phyloP scores from a whole-genome alignment of 192 early-diverging fungal genomes.

The Backusella luteola region DNA sequence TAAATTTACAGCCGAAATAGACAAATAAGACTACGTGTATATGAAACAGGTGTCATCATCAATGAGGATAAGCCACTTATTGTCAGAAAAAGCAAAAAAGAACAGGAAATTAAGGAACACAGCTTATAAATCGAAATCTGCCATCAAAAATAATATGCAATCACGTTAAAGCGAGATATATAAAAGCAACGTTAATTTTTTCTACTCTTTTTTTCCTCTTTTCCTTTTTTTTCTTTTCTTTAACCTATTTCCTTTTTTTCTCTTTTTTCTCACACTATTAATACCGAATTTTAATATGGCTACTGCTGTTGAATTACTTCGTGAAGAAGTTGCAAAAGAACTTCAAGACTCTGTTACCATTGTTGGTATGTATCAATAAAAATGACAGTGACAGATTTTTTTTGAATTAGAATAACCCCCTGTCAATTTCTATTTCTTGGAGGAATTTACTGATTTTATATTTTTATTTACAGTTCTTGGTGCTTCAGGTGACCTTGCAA shows the following conservation, averaged over 20 bases:
- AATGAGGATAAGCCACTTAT: not conserved
- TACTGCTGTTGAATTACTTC: conserved; percentile 22
- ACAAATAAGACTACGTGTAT: not conserved
- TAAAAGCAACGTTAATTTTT: conserved; percentile 6
- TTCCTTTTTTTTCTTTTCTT: not conserved
- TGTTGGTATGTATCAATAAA: conserved; percentile 24
- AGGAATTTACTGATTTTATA: not conserved
- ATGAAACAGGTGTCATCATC: not conserved
- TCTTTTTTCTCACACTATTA: conserved; percentile 3
- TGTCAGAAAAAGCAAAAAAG: not conserved
- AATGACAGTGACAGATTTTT: not conserved
- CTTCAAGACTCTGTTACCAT: conserved; percentile 38
- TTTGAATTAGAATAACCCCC: not conserved
- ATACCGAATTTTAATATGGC: conserved; percentile 10
- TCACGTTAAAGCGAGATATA: not conserved
- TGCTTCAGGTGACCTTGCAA: conserved; percentile 93
- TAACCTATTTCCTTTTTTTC: conserved; percentile 4
- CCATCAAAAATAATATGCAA: not conserved
- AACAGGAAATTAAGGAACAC: conserved; percentile 2
- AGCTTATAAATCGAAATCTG: conserved; percentile 7
- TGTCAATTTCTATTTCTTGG: not conserved
- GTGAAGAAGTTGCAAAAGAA: conserved; percentile 30
- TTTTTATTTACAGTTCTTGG: conserved; percentile 62
- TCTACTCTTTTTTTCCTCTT: not conserved
- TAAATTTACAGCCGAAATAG: not conserved